These are phyloP conservation scores for Solanum phureja DNA, from an alignment of 257 asterid genomes.

Conservation along the genomic window DNA sequence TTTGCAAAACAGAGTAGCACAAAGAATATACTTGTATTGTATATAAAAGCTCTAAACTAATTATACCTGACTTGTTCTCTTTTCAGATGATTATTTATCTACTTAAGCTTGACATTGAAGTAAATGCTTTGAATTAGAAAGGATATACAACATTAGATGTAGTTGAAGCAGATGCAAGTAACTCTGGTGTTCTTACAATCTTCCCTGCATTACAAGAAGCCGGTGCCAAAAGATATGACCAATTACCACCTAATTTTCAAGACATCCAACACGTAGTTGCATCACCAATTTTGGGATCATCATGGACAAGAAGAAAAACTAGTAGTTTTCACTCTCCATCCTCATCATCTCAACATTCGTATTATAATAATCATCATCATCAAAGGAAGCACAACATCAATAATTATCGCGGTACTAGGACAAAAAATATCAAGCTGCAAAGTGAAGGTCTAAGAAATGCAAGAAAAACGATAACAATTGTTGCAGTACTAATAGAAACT, in stretches of 20 bases:
- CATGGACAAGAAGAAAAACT: not conserved
- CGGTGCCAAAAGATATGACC: not conserved
- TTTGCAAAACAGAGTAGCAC: not conserved
- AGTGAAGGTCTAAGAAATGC: no score
- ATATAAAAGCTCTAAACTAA: not conserved
- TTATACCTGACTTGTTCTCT: not conserved
- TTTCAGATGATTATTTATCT: conserved; percentile 33
- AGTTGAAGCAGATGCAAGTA: conserved; percentile 34
- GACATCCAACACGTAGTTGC: conserved; percentile 2
- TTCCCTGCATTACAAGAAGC: conserved; percentile 30
- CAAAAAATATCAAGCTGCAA: no score
- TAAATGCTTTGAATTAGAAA: conserved; percentile 24
- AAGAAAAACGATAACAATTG: no score
- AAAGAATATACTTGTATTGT: no score
- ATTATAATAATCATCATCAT: no score
- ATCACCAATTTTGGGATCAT: not conserved
- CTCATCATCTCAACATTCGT: not conserved
- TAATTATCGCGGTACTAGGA: no score
- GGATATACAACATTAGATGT: conserved; percentile 45
- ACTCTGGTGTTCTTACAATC: conserved; percentile 29
- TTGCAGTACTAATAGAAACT: no score
- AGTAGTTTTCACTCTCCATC: not conserved
- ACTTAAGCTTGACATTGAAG: conserved; percentile 31
- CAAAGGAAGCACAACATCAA: no score
- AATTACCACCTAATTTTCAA: conserved; percentile 13